Conservation (phyloP, 805 yeast species). For the Kluyveromyces wickerhamii region DNA sequence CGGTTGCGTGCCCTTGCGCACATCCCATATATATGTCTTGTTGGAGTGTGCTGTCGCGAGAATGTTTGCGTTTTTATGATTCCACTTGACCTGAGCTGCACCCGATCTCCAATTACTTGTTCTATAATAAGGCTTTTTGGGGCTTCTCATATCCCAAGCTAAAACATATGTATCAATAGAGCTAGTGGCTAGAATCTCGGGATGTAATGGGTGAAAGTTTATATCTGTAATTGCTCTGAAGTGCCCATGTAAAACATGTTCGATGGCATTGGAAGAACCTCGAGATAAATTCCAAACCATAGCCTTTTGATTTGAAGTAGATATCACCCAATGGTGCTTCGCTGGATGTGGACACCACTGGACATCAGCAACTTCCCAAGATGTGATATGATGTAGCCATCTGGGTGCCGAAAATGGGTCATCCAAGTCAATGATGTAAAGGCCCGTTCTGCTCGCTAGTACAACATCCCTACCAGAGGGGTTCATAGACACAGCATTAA, state of each 20-base stretch:
- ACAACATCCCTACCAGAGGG: conserved; percentile 93
- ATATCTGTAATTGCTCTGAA: conserved; percentile 92
- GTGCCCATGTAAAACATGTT: conserved; percentile 83
- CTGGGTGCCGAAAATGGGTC: conserved; percentile 95
- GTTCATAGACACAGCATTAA: conserved; percentile 82
- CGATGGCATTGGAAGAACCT: conserved; percentile 63
- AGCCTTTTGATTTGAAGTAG: conserved; percentile 93
- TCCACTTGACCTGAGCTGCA: conserved; percentile 95
- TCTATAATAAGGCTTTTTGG: conserved; percentile 59
- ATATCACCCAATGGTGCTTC: conserved; percentile 85
- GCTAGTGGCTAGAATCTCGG: conserved; percentile 85
- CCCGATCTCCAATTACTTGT: conserved; percentile 96
- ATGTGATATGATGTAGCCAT: conserved; percentile 83
- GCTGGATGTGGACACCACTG: conserved; percentile 94
- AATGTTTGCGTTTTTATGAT: conserved; percentile 61
- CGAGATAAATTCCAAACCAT: conserved; percentile 86
- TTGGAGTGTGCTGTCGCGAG: conserved; percentile 84
- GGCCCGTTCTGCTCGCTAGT: conserved; percentile 71
- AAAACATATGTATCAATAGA: conserved; percentile 83
- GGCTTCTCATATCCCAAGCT: conserved; percentile 86
- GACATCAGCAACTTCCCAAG: conserved; percentile 98
- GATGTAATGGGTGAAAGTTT: conserved; percentile 80
- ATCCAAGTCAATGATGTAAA: conserved; percentile 84
- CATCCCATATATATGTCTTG: conserved; percentile 79
- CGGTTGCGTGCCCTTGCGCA: conserved; percentile 74